Evolutionary conservation across 2,329 filamentous ascomycete species (phyloP).

Genomic region (Volutella citrinella): DNA sequence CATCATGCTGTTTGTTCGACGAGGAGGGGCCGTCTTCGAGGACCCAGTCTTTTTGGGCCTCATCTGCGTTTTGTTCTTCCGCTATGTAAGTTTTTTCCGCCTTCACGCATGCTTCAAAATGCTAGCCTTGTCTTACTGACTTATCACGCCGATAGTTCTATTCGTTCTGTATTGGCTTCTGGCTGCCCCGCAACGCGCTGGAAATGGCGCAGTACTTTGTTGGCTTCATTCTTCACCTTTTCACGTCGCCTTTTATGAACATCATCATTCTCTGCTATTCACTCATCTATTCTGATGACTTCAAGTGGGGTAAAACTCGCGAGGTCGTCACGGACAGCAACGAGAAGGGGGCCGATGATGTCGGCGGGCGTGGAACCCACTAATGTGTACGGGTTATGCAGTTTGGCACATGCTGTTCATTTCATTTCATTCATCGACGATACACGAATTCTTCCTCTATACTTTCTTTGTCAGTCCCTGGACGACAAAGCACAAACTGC

Average conservation of each 20-base stretch:
- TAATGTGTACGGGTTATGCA: too few relatives aligned
- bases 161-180: constrained; percentile 40
- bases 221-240: constrained; percentile 36
- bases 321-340: constrained; percentile 30
- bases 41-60: constrained; percentile 36
- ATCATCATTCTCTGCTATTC: constrained; percentile 41
- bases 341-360: constrained; percentile 24
- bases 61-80: constrained; percentile 34
- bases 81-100: constrained; percentile 35
- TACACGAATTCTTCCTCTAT: too few relatives aligned
- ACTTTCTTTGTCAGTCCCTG: too few relatives aligned
- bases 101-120: too few relatives aligned
- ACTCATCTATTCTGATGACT: constrained; percentile 41
- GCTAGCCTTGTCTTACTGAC: too few relatives aligned
- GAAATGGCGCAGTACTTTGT: constrained; percentile 37
- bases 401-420: too few relatives aligned
- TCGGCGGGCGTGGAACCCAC: constrained; percentile 23
- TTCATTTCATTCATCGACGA: too few relatives aligned
- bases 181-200: constrained; percentile 37
- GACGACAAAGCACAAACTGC: too few relatives aligned
- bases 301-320: constrained; percentile 45
- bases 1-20: constrained; percentile 31
- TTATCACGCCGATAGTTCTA: constrained; percentile 36
- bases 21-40: constrained; percentile 30
- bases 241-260: constrained; percentile 40